A percentile compares a stretch with the other conserved stretches of the same genome.
Conservation (phyloP, 2,329 filamentous ascomycete genomes). For the Ceratocystis variospora region DNA sequence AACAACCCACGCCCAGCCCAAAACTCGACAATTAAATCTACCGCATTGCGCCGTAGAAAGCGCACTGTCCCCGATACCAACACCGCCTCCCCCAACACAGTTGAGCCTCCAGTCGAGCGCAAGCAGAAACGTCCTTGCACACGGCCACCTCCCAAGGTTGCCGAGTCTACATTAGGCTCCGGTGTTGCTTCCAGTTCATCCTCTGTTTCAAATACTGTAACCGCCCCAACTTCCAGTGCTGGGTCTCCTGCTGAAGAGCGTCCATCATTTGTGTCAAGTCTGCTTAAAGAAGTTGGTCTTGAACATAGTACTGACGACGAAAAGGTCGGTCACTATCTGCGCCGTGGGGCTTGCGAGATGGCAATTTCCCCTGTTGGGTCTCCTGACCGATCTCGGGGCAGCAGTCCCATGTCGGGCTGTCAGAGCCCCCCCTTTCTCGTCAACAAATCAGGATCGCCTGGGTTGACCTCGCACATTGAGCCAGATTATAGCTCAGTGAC, state of each 20-base stretch:
- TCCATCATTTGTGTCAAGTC: slow-evolving; percentile 72
- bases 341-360: slow-evolving; percentile 19
- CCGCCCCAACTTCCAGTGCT: slow-evolving; percentile 6
- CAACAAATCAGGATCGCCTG: slow-evolving; percentile 47
- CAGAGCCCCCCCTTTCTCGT: slow-evolving; percentile 52
- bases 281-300: slow-evolving; percentile 77
- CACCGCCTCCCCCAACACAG: background rate
- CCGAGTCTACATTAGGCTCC: slow-evolving; percentile 29
- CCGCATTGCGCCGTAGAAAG: background rate
- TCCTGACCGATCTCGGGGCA: slow-evolving; percentile 48
- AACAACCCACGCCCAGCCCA: background rate
- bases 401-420: slow-evolving; percentile 53
- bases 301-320: slow-evolving; percentile 46
- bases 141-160: slow-evolving; percentile 36
- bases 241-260: slow-evolving; percentile 30
- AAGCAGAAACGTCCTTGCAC: slow-evolving; percentile 81
- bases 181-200: slow-evolving; percentile 14
- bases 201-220: background rate
- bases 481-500: slow-evolving; percentile 40
- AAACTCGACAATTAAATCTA: background rate
- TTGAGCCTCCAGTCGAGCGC: slow-evolving; percentile 42
- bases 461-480: slow-evolving; percentile 56
- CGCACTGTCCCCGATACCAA: background rate
- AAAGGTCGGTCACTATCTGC: slow-evolving; percentile 30
- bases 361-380: slow-evolving; percentile 35